Evolutionary conservation across 805 yeast species (phyloP).

Genomic region (Yamadazyma sp.): DNA sequence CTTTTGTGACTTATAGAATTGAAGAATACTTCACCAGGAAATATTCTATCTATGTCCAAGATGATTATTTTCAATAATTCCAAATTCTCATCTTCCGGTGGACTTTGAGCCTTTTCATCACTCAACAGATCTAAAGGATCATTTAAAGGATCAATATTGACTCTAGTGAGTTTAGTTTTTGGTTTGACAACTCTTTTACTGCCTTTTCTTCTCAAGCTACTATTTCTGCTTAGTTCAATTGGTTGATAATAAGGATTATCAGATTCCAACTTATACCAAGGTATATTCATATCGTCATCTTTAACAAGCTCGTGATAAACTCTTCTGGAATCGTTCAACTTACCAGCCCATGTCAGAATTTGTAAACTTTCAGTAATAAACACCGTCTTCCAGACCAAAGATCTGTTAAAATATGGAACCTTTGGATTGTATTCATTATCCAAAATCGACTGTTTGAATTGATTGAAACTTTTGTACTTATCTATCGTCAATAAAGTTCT

Average conservation of each 20-base stretch:
- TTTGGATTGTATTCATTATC: slow-evolving; percentile 27
- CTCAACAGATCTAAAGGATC: slow-evolving; percentile 17
- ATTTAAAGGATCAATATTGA: slow-evolving; percentile 13
- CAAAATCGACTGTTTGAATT: slow-evolving; percentile 24
- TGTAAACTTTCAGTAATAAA: slow-evolving; percentile 35
- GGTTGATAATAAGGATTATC: slow-evolving; percentile 27
- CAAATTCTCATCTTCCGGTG: slow-evolving; percentile 23
- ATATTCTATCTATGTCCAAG: slow-evolving; percentile 51
- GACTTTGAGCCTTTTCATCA: background rate
- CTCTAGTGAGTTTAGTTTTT: slow-evolving; percentile 17
- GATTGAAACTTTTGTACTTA: slow-evolving; percentile 26
- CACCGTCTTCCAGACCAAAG: slow-evolving; percentile 37
- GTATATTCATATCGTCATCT: slow-evolving; percentile 29
- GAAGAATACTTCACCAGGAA: slow-evolving; percentile 44
- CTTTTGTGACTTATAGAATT: slow-evolving; percentile 21
- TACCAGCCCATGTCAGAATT: slow-evolving; percentile 30
- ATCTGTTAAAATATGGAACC: slow-evolving; percentile 23
- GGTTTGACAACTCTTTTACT: slow-evolving; percentile 1
- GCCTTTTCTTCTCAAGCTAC: slow-evolving; percentile 9
- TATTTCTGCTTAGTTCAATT: slow-evolving; percentile 13
- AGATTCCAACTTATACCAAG: slow-evolving; percentile 33
- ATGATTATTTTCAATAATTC: slow-evolving; percentile 43
- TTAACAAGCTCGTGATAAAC: slow-evolving; percentile 32
- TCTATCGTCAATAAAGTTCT: slow-evolving; percentile 34
- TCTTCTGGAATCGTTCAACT: slow-evolving; percentile 27